Evolutionary conservation across 2,329 filamentous ascomycete species (phyloP).

Genomic region (Harringtonia aguacate): DNA sequence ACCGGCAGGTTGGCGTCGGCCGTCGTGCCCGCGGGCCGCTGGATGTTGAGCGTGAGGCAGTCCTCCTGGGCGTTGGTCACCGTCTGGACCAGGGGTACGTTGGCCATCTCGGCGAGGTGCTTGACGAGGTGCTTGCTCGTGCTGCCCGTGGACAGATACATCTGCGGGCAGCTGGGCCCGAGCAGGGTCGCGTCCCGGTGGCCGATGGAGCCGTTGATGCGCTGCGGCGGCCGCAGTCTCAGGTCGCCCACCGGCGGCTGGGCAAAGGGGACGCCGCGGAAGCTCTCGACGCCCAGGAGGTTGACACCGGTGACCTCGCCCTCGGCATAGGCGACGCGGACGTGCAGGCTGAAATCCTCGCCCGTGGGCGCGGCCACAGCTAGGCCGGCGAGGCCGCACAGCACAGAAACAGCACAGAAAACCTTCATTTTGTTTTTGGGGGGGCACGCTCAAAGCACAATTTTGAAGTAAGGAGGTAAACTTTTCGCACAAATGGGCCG

Average conservation of each 20-base stretch:
- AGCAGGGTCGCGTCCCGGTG: conserved; percentile 47
- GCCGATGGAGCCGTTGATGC: conserved; percentile 45
- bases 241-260: conserved; percentile 55
- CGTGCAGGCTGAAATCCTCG: background rate
- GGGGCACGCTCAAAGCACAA: no score
- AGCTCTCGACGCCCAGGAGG: conserved; percentile 47
- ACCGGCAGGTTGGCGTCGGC: conserved; percentile 50
- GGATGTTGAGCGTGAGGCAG: conserved; percentile 51
- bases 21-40: conserved; percentile 45
- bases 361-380: background rate
- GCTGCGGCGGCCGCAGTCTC: conserved; percentile 58
- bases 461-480: no score
- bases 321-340: conserved; percentile 9
- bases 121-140: conserved; percentile 26
- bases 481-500: no score
- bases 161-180: conserved; percentile 60
- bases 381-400: background rate
- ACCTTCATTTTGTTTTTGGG: no score
- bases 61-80: conserved; percentile 48
- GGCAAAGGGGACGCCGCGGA: conserved; percentile 67
- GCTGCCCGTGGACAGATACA: conserved; percentile 47
- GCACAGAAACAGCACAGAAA: background rate
- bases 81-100: conserved; percentile 46
- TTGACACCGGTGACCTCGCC: conserved; percentile 5
- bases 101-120: conserved; percentile 37